Percentiles rank a stretch among this genome's conserved stretches.
These are phyloP conservation scores for Arthromyces matolae DNA, from an alignment of 768 basidiomycete species.

Conservation along the genomic window DNA sequence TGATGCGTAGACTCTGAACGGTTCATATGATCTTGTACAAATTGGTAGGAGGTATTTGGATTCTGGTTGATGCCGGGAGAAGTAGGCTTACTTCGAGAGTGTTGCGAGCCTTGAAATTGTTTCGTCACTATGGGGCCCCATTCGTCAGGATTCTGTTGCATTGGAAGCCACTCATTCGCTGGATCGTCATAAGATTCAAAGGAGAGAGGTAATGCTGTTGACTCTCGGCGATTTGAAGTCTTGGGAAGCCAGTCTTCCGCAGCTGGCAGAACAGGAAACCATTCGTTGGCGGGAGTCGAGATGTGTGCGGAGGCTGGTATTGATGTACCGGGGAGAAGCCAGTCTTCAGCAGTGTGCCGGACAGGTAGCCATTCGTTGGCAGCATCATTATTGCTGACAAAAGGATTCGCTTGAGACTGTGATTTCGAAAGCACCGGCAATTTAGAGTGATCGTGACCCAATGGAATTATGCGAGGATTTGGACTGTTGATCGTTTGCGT, in stretches of 20 bases:
- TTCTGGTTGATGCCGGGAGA: no score
- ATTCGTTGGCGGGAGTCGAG: neutral
- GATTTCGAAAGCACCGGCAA: constrained; percentile 1
- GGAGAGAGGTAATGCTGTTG: no score
- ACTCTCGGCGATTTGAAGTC: no score
- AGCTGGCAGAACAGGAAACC: no score
- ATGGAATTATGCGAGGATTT: neutral
- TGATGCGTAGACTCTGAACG: neutral
- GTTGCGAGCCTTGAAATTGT: no score
- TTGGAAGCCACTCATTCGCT: no score
- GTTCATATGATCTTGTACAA: constrained; percentile 1
- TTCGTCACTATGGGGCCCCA: neutral
- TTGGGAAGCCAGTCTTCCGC: no score
- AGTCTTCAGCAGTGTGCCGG: constrained; percentile 10
- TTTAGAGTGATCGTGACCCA: constrained; percentile 1
- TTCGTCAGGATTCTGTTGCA: no score
- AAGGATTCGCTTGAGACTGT: constrained; percentile 4
- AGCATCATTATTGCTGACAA: neutral
- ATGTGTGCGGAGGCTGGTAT: constrained; percentile 1
- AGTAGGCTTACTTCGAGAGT: neutral
- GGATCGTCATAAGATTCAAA: no score
- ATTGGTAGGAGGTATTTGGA: neutral
- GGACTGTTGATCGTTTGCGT: constrained; percentile 11
- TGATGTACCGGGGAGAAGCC: constrained; percentile 6
- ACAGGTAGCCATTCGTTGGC: constrained; percentile 3